phyloP scores from a whole-genome alignment of 2,329 filamentous ascomycete genomes.

The Sclerotinia minor region DNA sequence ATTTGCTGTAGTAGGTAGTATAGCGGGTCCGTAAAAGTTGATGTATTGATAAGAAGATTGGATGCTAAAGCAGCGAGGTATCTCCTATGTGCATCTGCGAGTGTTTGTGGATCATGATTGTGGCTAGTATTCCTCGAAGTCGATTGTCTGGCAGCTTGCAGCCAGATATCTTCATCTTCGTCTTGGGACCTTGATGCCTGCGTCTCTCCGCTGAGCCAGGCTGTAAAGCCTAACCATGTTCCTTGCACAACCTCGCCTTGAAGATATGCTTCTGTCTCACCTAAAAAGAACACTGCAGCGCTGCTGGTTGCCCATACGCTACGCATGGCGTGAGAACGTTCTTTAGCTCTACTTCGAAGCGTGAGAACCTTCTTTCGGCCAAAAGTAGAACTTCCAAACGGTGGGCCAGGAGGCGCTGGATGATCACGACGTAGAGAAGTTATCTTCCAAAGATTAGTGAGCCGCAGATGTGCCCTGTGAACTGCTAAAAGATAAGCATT shows the following conservation, averaged over 20 bases:
- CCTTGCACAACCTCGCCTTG: constrained; percentile 84
- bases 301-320: constrained; percentile 88
- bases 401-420: constrained; percentile 67
- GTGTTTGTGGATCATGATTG: constrained; percentile 77
- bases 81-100: constrained; percentile 74
- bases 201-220: constrained; percentile 60
- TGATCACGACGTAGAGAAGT: constrained; percentile 75
- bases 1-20: constrained; percentile 69
- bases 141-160: constrained; percentile 37
- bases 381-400: constrained; percentile 59
- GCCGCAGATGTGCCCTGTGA: constrained; percentile 78
- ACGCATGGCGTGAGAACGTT: constrained; percentile 67
- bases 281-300: constrained; percentile 84
- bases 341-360: constrained; percentile 63
- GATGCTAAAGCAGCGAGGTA: constrained; percentile 71
- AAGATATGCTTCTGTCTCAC: constrained; percentile 83
- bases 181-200: constrained; percentile 24
- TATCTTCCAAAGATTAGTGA: constrained; percentile 85
- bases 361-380: constrained; percentile 61
- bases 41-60: constrained; percentile 65
- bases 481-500: constrained; percentile 86
- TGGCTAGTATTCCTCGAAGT: constrained; percentile 32
- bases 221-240: constrained; percentile 76
- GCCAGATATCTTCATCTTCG: constrained; percentile 48
- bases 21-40: constrained; percentile 62